A percentile compares a stretch with the other conserved stretches of the same genome.
phyloP scores from a whole-genome alignment of 2,329 filamentous ascomycete genomes.

The Aphanoascus verrucosus region DNA sequence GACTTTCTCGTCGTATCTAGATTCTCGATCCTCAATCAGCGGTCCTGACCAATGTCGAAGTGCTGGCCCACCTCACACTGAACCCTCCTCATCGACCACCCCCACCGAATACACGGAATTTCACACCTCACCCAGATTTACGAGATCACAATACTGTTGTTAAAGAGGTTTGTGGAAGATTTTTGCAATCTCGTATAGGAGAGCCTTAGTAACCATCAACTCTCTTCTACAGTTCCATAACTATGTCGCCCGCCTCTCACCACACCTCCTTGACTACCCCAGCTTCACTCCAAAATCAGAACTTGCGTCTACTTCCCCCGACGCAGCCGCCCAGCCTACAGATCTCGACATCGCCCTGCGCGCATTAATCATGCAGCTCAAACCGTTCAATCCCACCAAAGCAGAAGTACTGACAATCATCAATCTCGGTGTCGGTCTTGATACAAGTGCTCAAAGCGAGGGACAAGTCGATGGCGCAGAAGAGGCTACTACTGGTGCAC shows the following conservation, averaged over 20 bases:
- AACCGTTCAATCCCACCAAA: conserved; percentile 36
- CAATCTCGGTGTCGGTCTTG: conserved; percentile 35
- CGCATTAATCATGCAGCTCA: conserved; percentile 27
- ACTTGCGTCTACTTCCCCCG: conserved; percentile 14
- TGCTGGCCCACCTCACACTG: conserved; percentile 32
- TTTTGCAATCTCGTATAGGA: not conserved
- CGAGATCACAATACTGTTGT: conserved; percentile 38
- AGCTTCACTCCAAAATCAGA: conserved; percentile 18
- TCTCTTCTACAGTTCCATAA: conserved; percentile 30
- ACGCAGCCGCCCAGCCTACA: conserved; percentile 17
- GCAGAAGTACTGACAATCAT: conserved; percentile 38
- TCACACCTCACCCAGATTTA: conserved; percentile 34
- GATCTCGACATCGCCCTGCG: conserved; percentile 32
- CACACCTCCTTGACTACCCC: conserved; percentile 32
- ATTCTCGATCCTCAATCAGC: conserved; percentile 37
- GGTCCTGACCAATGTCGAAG: conserved; percentile 37
- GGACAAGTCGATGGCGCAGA: not conserved
- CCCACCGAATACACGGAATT: conserved; percentile 29
- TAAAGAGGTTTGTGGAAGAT: conserved; percentile 30
- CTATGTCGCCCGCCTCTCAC: conserved; percentile 32
- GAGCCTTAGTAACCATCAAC: not conserved
- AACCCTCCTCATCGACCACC: conserved; percentile 34
- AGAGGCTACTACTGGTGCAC: conserved; percentile 3
- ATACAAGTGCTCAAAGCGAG: conserved; percentile 12
- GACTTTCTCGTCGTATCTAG: conserved; percentile 18